Conservation (phyloP, 257 asterid species). For the Parsonsia alboflavescens region DNA sequence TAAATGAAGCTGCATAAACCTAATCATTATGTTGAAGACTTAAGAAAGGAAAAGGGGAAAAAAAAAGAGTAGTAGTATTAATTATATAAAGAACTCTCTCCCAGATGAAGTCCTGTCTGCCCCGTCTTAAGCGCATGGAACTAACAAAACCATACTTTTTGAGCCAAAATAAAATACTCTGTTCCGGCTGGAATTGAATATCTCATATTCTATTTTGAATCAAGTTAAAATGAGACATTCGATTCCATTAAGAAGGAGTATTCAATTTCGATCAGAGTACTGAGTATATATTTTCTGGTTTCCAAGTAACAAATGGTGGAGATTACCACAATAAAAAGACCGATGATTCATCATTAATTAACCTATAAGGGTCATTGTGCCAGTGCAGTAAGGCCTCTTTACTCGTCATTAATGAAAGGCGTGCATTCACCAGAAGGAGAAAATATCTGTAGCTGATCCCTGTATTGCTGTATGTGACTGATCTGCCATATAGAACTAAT, state of each 20-base stretch:
- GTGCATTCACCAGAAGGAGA: neutral
- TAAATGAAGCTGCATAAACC: neutral
- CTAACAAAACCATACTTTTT: constrained; percentile 1
- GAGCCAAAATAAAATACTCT: no score
- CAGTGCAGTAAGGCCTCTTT: neutral
- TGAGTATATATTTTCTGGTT: no score
- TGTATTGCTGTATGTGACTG: neutral
- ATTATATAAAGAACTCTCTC: neutral
- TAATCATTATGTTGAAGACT: constrained; percentile 2
- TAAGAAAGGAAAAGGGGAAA: no score
- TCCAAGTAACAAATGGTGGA: neutral
- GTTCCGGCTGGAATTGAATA: no score
- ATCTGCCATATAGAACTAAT: no score
- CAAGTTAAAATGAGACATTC: no score
- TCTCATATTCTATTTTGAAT: no score
- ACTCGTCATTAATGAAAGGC: constrained; percentile 3
- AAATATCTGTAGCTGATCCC: neutral
- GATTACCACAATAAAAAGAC: neutral
- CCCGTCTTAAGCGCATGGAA: constrained; percentile 10
- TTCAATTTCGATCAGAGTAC: no score
- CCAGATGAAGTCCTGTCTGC: neutral
- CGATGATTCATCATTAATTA: neutral
- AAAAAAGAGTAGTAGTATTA: neutral
- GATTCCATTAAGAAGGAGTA: no score
- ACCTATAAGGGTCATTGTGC: neutral